Percentiles rank a stretch among this genome's conserved stretches.
These are phyloP conservation scores for Syncephalastrum monosporum DNA, from an alignment of 371 early-diverging fungal genomes.

Conservation along the genomic window DNA sequence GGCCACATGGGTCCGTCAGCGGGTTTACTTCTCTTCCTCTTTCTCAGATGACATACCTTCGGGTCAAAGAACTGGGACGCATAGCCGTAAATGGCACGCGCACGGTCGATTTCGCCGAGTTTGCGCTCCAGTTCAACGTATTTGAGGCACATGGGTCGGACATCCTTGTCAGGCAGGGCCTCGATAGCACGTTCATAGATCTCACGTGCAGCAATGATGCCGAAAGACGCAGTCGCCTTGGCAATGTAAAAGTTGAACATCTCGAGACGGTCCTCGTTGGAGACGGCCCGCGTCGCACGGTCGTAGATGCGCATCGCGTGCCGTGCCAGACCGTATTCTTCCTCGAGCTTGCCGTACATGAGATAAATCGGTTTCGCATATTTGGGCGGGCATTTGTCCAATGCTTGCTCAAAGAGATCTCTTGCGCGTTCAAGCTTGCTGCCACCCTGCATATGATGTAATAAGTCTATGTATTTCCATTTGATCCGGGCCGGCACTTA, in stretches of 20 bases:
- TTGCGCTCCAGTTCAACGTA: constrained; percentile 88
- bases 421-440: constrained; percentile 88
- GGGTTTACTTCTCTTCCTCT: constrained; percentile 8
- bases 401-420: constrained; percentile 95
- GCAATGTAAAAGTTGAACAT: constrained; percentile 91
- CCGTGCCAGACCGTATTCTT: constrained; percentile 88
- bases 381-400: constrained; percentile 85
- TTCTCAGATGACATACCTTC: constrained; percentile 34
- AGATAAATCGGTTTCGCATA: constrained; percentile 86
- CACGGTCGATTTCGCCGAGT: constrained; percentile 95
- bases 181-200: constrained; percentile 93
- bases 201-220: constrained; percentile 82
- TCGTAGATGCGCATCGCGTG: constrained; percentile 94
- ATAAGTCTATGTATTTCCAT: constrained; percentile 1
- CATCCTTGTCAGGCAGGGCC: constrained; percentile 80
- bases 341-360: constrained; percentile 94
- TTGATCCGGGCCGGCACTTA: constrained; percentile 28
- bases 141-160: constrained; percentile 75
- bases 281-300: constrained; percentile 81
- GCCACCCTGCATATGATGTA: constrained; percentile 56
- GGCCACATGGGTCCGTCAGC: background rate
- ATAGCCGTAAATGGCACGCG: constrained; percentile 89
- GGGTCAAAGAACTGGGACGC: constrained; percentile 91
- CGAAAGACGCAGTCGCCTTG: constrained; percentile 85
- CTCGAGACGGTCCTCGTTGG: constrained; percentile 73